Evolutionary conservation across 768 basidiomycete genomes (phyloP), one percentile per base, ranked within the genome.

Genomic region (Tricholoma flavovirens): DNA sequence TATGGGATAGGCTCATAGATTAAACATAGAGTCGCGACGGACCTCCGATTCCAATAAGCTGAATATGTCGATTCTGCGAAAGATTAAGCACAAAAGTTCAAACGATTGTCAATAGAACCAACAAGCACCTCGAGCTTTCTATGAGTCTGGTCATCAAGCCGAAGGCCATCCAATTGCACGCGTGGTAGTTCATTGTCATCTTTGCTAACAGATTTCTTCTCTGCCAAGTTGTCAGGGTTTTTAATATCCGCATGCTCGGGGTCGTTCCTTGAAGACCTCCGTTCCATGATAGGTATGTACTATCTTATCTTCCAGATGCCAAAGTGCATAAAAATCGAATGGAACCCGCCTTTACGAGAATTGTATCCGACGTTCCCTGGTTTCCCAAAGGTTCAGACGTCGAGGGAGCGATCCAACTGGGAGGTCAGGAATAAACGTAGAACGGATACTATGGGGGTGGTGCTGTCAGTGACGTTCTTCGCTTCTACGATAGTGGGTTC

Each of bases 21-120:
- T 11, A 45, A 24, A 9, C 64, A 46, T 29, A 19, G n/a, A 3
- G 21, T 38, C 15, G 29, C 19, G 24, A 45, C 59, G 35, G 59
- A 77, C 78, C 78, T 64, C 77, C 77, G 45, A 80, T 78, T 2
- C 77, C 78, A 63, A 80, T 80, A 4, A 81, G 66, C 56, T 80
- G 79, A 46, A 81, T 77, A 61, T 81, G 80, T 5, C 80, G 73
- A 54, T 73, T 74, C 79, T 80, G 38, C 26, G 32, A 29, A 24
- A 32, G 7, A 19, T 15, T 36, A 12, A 36, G 12, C 35, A 15
- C 15, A 5, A 15, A n/a, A 36, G 5, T 36, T 15, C 1, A 36
- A 36, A 36, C 5, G 5, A 36, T 1, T 14, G 14, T 15, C 35
- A 14, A 15, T 14, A 4, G 14, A 15, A 15, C 12, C 35, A 36